These are phyloP conservation scores for Monosporascus ibericus DNA, from an alignment of 2,329 filamentous ascomycete species.

Conservation along the genomic window DNA sequence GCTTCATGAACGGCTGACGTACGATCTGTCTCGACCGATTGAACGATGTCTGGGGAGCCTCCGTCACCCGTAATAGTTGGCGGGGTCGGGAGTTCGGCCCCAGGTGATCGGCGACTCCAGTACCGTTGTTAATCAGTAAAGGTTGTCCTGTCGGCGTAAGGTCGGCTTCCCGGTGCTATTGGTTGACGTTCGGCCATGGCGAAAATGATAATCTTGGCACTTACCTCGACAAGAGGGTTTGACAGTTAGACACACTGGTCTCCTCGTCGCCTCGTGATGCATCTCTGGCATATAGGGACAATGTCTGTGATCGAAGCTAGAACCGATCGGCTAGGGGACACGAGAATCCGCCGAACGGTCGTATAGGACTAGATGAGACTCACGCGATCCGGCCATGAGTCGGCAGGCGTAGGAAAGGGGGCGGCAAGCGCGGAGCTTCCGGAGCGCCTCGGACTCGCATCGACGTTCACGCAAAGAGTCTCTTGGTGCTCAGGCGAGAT, in stretches of 20 bases:
- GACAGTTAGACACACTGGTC: conserved; percentile 28
- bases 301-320: conserved; percentile 10
- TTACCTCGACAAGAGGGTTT: conserved; percentile 26
- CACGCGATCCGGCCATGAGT: too few relatives aligned
- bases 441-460: too few relatives aligned
- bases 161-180: neutral
- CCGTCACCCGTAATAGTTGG: conserved; percentile 12
- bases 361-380: too few relatives aligned
- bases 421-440: too few relatives aligned
- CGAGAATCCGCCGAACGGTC: neutral
- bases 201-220: conserved; percentile 3
- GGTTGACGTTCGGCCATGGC: neutral
- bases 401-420: too few relatives aligned
- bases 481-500: too few relatives aligned
- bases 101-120: conserved; percentile 14
- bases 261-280: conserved; percentile 22
- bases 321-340: neutral
- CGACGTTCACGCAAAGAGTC: too few relatives aligned
- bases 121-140: neutral
- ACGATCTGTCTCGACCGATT: conserved; percentile 17
- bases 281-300: conserved; percentile 27
- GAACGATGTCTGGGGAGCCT: conserved; percentile 6
- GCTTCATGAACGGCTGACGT: conserved; percentile 1
- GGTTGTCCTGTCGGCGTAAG: neutral
- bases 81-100: conserved; percentile 15